Evolutionary conservation across 768 basidiomycete species (phyloP), one percentile per base, ranked within the genome.

Genomic region (Xerocomellus chrysenteron): DNA sequence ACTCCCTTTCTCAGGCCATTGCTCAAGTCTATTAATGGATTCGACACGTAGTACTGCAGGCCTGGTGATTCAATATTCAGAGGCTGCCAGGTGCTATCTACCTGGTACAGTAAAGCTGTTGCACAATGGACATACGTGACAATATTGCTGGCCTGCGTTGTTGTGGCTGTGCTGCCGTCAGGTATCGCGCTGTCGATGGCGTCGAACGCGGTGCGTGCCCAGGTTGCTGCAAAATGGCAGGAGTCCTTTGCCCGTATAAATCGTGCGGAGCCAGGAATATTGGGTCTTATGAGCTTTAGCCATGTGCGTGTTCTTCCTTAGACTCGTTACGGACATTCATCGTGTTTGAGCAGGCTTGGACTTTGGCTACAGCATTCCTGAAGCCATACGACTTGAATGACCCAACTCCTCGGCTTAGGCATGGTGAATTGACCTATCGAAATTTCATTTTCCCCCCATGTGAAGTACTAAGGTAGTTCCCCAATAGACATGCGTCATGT

Each of bases 151-250:
- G 26, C 0, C 3, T 7, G 28, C n/a, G 6, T 30, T 21, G 17
- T n/a, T 33, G 68, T 70, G 64, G 68, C 66, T 66, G 61, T 68
- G 58, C 30, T 13, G 8, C 0, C 9, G n/a, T 33, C 21, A 37
- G 8, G 19, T 37, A 40, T 24, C 42, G 13, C n/a, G 13, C 13
- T 26, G 19, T 50, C 30, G 42, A 86, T 84, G 85, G 79, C 82
- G 17, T 84, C 84, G 5, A 78, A 81, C 54, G 85, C 85, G 26
- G 73, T 87, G n/a, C 80, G 80, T 45, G 78, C 80, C 1, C 86
- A 88, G 66, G 84, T 88, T 10, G 79, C 82, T 17, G 74, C 84
- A 4, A 86, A 87, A 74, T 88, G 87, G 86, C 83, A 86, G 57
- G 84, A 87, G 19, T 78, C 84, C 2, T 88, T 88, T 66, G 71